Conservation (phyloP, 768 basidiomycete genomes). For the Pleurotus eryngii region DNA sequence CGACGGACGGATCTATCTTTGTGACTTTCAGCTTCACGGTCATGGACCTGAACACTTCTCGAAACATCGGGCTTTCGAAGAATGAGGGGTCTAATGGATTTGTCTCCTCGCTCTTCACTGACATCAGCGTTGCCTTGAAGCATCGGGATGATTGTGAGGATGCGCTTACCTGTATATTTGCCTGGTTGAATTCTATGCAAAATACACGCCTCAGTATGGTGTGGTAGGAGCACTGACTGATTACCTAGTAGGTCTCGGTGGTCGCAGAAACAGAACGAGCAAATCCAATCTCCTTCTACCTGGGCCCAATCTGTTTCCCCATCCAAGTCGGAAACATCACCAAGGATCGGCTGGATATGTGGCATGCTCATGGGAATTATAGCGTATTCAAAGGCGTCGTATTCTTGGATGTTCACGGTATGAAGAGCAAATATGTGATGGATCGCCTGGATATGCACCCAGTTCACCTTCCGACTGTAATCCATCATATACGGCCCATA, state of each 20-base stretch:
- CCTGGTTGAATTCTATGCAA: slow-evolving; percentile 45
- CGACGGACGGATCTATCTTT: slow-evolving; percentile 32
- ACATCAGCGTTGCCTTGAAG: not conserved
- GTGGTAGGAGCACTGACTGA: slow-evolving; percentile 15
- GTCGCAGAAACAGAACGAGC: slow-evolving; percentile 68
- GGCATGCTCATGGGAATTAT: slow-evolving; percentile 50
- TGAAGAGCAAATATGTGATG: slow-evolving; percentile 57
- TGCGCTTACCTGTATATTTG: not conserved
- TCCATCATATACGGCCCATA: slow-evolving; percentile 56
- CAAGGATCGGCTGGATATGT: slow-evolving; percentile 49
- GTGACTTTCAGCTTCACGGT: slow-evolving; percentile 43
- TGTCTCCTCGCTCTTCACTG: slow-evolving; percentile 22
- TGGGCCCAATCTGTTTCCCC: slow-evolving; percentile 54
- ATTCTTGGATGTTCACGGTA: slow-evolving; percentile 36
- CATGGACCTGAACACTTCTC: slow-evolving; percentile 50
- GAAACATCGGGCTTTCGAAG: slow-evolving; percentile 48
- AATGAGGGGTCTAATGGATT: slow-evolving; percentile 38
- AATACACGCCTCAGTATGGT: not conserved
- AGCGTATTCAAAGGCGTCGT: slow-evolving; percentile 28
- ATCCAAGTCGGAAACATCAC: slow-evolving; percentile 32
- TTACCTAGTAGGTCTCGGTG: slow-evolving; percentile 62
- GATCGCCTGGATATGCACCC: slow-evolving; percentile 55
- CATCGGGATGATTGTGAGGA: too few relatives aligned
- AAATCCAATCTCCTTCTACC: slow-evolving; percentile 55
- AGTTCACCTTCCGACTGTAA: slow-evolving; percentile 48